phyloP scores from a whole-genome alignment of 768 basidiomycete genomes.

The Boletus rubroflammeus region DNA sequence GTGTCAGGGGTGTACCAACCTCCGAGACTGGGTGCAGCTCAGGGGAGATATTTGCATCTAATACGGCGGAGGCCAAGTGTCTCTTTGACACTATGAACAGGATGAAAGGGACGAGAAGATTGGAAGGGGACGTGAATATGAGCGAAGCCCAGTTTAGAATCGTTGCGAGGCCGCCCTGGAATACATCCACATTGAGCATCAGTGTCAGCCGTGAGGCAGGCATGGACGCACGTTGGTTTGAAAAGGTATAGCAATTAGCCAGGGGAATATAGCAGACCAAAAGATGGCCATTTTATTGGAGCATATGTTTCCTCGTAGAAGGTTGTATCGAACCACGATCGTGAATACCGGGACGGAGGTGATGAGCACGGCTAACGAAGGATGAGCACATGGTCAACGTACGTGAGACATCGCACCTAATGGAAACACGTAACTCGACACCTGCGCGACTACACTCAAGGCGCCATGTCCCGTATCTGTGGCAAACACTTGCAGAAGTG shows the following conservation, averaged over 20 bases:
- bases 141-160: slow-evolving; percentile 27
- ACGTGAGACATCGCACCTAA: slow-evolving; percentile 7
- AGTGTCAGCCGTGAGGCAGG: background rate
- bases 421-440: slow-evolving; percentile 21
- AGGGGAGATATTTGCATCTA: slow-evolving; percentile 13
- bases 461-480: slow-evolving; percentile 1
- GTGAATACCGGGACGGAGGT: slow-evolving; percentile 24
- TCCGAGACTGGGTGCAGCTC: background rate
- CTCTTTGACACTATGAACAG: slow-evolving; percentile 20
- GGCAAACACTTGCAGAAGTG: slow-evolving; percentile 18
- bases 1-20: background rate
- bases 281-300: slow-evolving; percentile 23
- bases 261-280: slow-evolving; percentile 23
- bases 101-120: slow-evolving; percentile 23
- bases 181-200: background rate
- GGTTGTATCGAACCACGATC: slow-evolving; percentile 26
- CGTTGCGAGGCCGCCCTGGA: slow-evolving; percentile 11
- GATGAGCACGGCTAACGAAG: slow-evolving; percentile 19
- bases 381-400: background rate
- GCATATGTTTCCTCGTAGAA: slow-evolving; percentile 22
- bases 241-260: slow-evolving; percentile 24
- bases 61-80: slow-evolving; percentile 17
- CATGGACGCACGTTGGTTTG: slow-evolving; percentile 20
- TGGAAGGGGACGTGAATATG: slow-evolving; percentile 20
- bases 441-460: slow-evolving; percentile 4